phyloP scores from a whole-genome alignment of 202 grass and related monocot species.

The Brachypodium distachyon region DNA sequence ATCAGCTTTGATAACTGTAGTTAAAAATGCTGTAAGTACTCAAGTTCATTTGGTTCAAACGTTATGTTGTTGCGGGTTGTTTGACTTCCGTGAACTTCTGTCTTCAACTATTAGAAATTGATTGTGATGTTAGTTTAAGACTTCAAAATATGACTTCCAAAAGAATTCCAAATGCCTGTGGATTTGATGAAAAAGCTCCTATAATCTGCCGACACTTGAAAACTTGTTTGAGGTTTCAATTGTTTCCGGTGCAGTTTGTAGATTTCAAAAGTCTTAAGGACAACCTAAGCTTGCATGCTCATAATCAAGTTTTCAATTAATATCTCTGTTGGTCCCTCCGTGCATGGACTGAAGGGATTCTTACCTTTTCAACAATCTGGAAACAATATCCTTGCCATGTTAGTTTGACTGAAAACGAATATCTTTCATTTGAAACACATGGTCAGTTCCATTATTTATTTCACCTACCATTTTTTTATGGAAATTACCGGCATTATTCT shows the following conservation, averaged over 20 bases:
- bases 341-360: neutral
- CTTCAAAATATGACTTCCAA: neutral
- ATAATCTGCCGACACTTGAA: neutral
- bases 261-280: neutral
- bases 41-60: slow-evolving; percentile 15
- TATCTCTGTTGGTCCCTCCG: neutral
- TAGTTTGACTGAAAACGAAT: neutral
- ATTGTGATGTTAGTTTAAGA: neutral
- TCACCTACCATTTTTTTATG: neutral
- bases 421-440: neutral
- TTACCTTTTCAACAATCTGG: neutral
- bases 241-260: neutral
- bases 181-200: neutral
- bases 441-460: neutral
- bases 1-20: slow-evolving; percentile 34
- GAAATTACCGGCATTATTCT: neutral
- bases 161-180: neutral
- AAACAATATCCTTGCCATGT: neutral
- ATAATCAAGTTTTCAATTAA: neutral
- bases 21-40: slow-evolving; percentile 64
- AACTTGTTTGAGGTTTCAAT: neutral
- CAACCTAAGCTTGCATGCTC: neutral
- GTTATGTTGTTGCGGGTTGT: neutral
- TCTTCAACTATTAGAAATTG: neutral
- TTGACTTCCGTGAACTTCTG: neutral